Evolutionary conservation across 23 red algal species (phyloP).

Genomic region (Agarophyton chilense): DNA sequence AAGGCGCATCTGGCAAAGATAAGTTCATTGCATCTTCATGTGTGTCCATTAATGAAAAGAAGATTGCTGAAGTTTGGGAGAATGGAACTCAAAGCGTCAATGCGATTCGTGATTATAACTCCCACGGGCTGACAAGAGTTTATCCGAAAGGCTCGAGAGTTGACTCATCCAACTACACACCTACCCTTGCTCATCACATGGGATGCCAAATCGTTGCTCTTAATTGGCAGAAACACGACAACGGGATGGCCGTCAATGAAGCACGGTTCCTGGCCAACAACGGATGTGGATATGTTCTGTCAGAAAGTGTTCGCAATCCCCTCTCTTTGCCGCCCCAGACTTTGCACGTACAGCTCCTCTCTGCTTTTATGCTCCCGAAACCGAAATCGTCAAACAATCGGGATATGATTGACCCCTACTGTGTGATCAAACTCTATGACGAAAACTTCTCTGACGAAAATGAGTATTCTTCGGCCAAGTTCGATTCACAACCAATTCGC

Average conservation of each 20-base stretch:
- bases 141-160: conserved; percentile 77
- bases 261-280: conserved; percentile 64
- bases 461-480: conserved; percentile 13
- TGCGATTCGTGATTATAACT: conserved; percentile 49
- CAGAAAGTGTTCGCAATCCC: neutral
- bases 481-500: conserved; percentile 2
- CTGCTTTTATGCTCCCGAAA: conserved; percentile 52
- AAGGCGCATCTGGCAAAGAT: conserved; percentile 11
- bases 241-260: conserved; percentile 51
- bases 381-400: neutral
- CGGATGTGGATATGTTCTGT: conserved; percentile 71
- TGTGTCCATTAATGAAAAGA: conserved; percentile 68
- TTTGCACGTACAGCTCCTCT: conserved; percentile 34
- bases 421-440: conserved; percentile 48
- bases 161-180: conserved; percentile 67
- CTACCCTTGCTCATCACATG: conserved; percentile 36
- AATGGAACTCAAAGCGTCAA: conserved; percentile 11
- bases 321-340: neutral
- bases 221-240: conserved; percentile 72
- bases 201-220: conserved; percentile 76
- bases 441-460: conserved; percentile 29
- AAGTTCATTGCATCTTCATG: conserved; percentile 26
- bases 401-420: conserved; percentile 53
- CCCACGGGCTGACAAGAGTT: conserved; percentile 45
- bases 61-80: conserved; percentile 49